A percentile compares a stretch with the other conserved stretches of the same genome.
phyloP scores from a whole-genome alignment of 805 yeast genomes.

The Saccharomycopsis sp. region DNA sequence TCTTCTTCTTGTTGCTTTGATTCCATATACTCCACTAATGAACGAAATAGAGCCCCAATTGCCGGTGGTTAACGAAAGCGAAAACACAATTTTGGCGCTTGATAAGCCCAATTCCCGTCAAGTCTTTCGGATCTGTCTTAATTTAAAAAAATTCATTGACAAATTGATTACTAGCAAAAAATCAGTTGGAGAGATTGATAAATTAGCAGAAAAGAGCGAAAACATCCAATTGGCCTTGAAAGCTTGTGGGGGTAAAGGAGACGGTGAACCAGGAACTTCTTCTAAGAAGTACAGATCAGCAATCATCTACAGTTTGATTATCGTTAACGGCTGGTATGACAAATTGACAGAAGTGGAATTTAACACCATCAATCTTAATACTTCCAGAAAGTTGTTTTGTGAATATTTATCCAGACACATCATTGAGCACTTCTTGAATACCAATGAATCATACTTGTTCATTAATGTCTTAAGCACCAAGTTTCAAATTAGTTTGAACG shows the following conservation, averaged over 20 bases:
- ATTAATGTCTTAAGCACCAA: constrained; percentile 69
- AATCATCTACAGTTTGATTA: constrained; percentile 57
- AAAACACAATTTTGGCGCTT: no score
- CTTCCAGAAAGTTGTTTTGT: constrained; percentile 52
- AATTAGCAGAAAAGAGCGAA: constrained; percentile 21
- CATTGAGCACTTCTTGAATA: constrained; percentile 40
- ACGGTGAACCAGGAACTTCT: constrained; percentile 43
- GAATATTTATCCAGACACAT: constrained; percentile 59
- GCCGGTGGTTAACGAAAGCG: no score
- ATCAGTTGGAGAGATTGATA: constrained; percentile 40
- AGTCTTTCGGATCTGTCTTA: constrained; percentile 56
- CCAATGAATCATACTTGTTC: constrained; percentile 47
- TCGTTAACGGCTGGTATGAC: constrained; percentile 69
- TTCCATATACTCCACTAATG: no score
- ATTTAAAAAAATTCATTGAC: constrained; percentile 60
- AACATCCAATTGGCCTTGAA: constrained; percentile 51
- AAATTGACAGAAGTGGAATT: constrained; percentile 48
- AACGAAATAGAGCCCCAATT: no score
- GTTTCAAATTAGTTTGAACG: constrained; percentile 53
- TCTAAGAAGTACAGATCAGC: constrained; percentile 55
- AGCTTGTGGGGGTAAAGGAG: constrained; percentile 74
- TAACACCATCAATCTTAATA: constrained; percentile 53
- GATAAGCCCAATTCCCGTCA: constrained; percentile 68
- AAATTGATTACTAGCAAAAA: constrained; percentile 54
- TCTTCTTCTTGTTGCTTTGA: no score